Base-by-base conservation (phyloP, 495 filamentous ascomycete species). In the Podospora fimiseda region DNA sequence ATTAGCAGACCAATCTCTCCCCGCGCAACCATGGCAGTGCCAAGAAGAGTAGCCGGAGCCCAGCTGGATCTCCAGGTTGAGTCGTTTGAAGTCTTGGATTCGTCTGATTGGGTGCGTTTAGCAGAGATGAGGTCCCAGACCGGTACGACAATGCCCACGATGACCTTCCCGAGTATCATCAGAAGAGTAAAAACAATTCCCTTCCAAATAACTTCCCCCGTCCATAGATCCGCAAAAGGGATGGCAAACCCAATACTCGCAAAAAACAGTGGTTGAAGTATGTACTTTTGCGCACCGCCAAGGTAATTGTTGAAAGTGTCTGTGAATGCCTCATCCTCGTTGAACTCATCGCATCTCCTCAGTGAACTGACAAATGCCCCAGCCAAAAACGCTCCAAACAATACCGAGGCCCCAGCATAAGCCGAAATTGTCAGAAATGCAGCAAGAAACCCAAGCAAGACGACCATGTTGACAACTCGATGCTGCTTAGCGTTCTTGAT, bases 1-100 rank as follows among this genome's bases (percentile, higher is more conserved):
- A 93, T 87, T 18, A 92, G 68, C 50, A 89, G 88, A 0, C 87
- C 87, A 21, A 92, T 85, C 61, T 95, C 88, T 2, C 88, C 88
- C 30, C 87, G 77, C 0, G 88, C 80, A 0, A 86, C 78, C 87
- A 91, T 91, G 0, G 85, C 61, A 2, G 56, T 51, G 9, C 65
- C 59, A 18, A 67, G 60, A 24, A 67, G 44, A 14, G 58, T 46
- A 0, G 60, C 60, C 2, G 60, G 51, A 0, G 60, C 57, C 62
- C 62, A 63, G 37, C 46, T 53, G 79, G 33, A 72, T 60, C 0
- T 30, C 9, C 43, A 13, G 23, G 6, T 15, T 22, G 43, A 2
- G 22, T 23, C 16, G 15, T 1, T 11, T 14, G 21, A 20, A 18
- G 16, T n/a, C 11, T 22, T 20, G 47, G 47, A 24, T 19, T 45